These are phyloP conservation scores for Thraustochytrium sp. DNA, from an alignment of 352 stramenopile species.

Conservation along the genomic window DNA sequence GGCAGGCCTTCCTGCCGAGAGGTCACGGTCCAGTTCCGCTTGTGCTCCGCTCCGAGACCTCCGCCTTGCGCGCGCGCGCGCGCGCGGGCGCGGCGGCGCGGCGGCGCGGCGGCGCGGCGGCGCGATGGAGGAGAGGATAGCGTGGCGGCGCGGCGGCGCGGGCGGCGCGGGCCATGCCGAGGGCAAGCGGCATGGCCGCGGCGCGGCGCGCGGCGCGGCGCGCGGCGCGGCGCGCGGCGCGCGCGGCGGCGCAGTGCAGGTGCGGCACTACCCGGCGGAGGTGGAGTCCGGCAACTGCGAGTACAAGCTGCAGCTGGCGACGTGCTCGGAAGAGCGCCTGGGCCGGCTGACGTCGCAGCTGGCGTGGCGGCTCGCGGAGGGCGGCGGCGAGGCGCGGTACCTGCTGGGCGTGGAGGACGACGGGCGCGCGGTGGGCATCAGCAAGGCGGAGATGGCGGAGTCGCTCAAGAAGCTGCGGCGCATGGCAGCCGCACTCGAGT, in stretches of 20 bases:
- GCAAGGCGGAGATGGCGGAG: slow-evolving; percentile 60
- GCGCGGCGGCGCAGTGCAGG: neutral
- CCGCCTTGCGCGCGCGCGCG: too few relatives aligned
- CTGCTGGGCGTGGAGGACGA: slow-evolving; percentile 71
- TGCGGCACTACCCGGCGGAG: slow-evolving; percentile 48
- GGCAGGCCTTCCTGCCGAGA: too few relatives aligned
- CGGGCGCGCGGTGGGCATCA: slow-evolving; percentile 64
- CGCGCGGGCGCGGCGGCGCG: too few relatives aligned
- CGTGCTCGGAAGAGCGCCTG: slow-evolving; percentile 60
- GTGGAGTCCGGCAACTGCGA: slow-evolving; percentile 75
- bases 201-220: too few relatives aligned
- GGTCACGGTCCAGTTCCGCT: too few relatives aligned
- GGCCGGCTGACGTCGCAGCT: slow-evolving; percentile 73
- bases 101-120: too few relatives aligned
- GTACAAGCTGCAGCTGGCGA: slow-evolving; percentile 75
- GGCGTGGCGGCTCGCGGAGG: slow-evolving; percentile 76
- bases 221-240: too few relatives aligned
- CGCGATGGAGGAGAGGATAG: too few relatives aligned
- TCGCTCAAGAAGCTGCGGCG: slow-evolving; percentile 62
- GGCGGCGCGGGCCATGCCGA: too few relatives aligned
- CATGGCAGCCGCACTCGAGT: slow-evolving; percentile 67
- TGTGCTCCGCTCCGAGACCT: too few relatives aligned
- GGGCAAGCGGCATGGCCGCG: too few relatives aligned
- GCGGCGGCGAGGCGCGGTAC: slow-evolving; percentile 68
- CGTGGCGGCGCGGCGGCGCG: too few relatives aligned